phyloP scores from a whole-genome alignment of 345 rosid species.

The Odontarrhena argentea region DNA sequence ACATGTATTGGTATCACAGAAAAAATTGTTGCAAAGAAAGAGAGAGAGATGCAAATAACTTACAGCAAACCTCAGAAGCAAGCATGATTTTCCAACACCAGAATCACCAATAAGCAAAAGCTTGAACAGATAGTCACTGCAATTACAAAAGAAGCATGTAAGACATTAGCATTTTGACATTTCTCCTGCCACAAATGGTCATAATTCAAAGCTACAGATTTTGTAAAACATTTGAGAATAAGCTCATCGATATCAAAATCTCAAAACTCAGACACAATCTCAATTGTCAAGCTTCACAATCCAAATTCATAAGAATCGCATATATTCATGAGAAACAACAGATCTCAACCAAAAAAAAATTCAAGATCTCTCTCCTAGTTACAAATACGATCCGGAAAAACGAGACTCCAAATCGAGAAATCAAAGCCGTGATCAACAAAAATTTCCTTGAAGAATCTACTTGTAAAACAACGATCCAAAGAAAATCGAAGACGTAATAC shows the following conservation, averaged over 20 bases:
- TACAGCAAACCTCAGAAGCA: slow-evolving; percentile 55
- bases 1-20: background rate
- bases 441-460: background rate
- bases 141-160: background rate
- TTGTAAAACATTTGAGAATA: background rate
- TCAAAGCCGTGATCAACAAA: background rate
- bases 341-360: slow-evolving; percentile 15
- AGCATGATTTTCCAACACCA: slow-evolving; percentile 52
- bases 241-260: slow-evolving; percentile 6
- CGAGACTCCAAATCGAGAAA: slow-evolving; percentile 1
- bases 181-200: background rate
- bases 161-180: background rate
- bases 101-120: slow-evolving; percentile 52
- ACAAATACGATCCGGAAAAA: slow-evolving; percentile 12
- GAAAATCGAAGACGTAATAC: background rate
- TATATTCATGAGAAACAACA: background rate
- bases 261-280: slow-evolving; percentile 19
- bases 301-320: slow-evolving; percentile 1
- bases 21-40: background rate
- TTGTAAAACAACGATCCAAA: background rate
- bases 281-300: slow-evolving; percentile 11
- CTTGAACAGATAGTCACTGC: slow-evolving; percentile 49
- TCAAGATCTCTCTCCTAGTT: slow-evolving; percentile 28
- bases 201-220: background rate
- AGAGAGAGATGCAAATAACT: slow-evolving; percentile 26